Percentiles rank a stretch among this genome's conserved stretches.
phyloP scores from a whole-genome alignment of 306 rosid species.

The Cucurbita argyrosperma region DNA sequence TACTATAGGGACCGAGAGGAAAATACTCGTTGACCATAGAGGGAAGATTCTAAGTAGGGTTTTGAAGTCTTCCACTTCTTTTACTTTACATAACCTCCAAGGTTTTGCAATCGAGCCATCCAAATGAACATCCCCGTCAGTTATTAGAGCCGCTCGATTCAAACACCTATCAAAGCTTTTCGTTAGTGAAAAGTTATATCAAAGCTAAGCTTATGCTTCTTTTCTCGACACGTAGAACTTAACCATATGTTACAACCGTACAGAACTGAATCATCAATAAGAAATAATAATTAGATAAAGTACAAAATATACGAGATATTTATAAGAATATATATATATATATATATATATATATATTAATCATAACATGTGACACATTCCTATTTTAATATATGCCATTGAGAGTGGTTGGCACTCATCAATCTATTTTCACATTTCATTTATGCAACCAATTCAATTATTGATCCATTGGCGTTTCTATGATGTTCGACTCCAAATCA shows the following conservation, averaged over 20 bases:
- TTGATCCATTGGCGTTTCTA: background rate
- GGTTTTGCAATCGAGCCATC: conserved; percentile 29
- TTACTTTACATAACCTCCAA: conserved; percentile 39
- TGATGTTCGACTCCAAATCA: background rate
- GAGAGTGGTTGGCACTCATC: background rate
- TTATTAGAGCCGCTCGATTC: conserved; percentile 31
- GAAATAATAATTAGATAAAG: no score
- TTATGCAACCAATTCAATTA: background rate
- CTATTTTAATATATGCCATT: no score
- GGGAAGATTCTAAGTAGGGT: conserved; percentile 26
- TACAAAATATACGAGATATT: no score
- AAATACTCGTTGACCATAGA: conserved; percentile 32
- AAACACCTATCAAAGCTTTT: conserved; percentile 21
- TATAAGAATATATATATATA: no score
- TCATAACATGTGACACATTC: no score
- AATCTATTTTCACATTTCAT: no score
- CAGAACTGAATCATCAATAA: no score
- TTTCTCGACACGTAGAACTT: no score
- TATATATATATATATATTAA: no score
- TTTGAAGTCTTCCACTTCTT: conserved; percentile 52
- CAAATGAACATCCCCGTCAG: conserved; percentile 25
- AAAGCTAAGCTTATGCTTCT: no score
- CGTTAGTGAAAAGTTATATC: background rate
- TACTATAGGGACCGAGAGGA: conserved; percentile 31
- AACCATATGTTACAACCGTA: no score